Base-by-base conservation (phyloP, 208 protist genomes). In the Trichomonas gallinae region DNA sequence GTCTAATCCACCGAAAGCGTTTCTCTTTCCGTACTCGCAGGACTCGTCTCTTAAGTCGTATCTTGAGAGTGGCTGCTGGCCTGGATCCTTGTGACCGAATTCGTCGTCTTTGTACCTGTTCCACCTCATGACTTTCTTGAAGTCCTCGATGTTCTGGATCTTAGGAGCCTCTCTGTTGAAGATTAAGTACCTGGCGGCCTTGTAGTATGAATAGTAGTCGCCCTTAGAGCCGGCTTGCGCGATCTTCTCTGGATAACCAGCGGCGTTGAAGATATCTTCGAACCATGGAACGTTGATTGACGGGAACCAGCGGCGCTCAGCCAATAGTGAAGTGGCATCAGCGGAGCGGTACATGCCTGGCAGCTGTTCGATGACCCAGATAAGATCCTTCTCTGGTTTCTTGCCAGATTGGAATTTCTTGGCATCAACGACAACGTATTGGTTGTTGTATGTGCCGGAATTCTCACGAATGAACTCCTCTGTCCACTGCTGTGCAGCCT, bases 381-480 rank as follows among this genome's bases (percentile, higher is more conserved):
- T 40, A 0, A 96, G 23, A 26, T 96, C 40, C 6, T 81, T 81
- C 15, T 9, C 17, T 81, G 51, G 93, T 15, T 63, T 63, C 26
- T 81, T n/a, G 15, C 40, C 40, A 81, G 46, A 36, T 8, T 8
- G 10, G 40, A 96, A 46, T 15, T 44, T 48, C 38, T 81, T 81
- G 15, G 46, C 11, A 34, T 96, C 51, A 46, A 96, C 51, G 34
- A 96, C 40, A 2, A 96, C 40, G 34, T 96, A 96, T 45, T 96
- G 93, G 49, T 96, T 96, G 34, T 96, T 96, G 49, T 96, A 96
- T 48, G 93, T 96, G 34, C 93, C 93, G 13, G 49, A 82, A 15
- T 96, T 96, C 1, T 83, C n/a, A 3, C 3, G 34, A 9, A 63
- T 45, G 49, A 96, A 63, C 13, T 96, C 46, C 38, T 44, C 36